phyloP scores from a whole-genome alignment of 1,284 basidiomycete genomes.

The Cutaneotrichosporon dermatis region DNA sequence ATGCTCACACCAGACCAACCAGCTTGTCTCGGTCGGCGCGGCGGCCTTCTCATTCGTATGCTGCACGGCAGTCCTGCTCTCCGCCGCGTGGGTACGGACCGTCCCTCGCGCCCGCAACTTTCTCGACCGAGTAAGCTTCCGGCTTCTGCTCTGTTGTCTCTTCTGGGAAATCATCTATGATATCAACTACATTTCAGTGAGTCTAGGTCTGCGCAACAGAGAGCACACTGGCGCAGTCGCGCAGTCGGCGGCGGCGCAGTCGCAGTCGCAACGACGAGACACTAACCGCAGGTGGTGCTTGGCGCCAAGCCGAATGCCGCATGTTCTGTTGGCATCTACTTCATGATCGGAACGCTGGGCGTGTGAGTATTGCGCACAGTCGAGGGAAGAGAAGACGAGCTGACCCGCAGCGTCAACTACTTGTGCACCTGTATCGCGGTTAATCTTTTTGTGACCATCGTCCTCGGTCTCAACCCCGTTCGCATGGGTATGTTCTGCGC shows the following conservation, averaged over 20 bases:
- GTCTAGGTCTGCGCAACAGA: neutral
- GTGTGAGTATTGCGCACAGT: conserved; percentile 22
- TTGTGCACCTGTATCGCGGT: conserved; percentile 37
- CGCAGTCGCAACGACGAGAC: too few relatives aligned
- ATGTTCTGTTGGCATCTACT: conserved; percentile 31
- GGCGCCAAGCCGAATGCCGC: conserved; percentile 3
- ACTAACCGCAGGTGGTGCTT: conserved; percentile 5
- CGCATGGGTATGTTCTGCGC: conserved; percentile 7
- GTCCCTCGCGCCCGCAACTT: conserved; percentile 19
- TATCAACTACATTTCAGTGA: conserved; percentile 21
- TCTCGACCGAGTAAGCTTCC: conserved; percentile 35
- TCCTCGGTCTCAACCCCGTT: conserved; percentile 33
- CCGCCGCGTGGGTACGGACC: conserved; percentile 16
- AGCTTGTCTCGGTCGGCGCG: conserved; percentile 16
- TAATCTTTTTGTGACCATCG: conserved; percentile 35
- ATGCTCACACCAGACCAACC: conserved; percentile 14
- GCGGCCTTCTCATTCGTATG: conserved; percentile 17
- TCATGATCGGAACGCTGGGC: conserved; percentile 28
- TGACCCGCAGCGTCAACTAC: conserved; percentile 31
- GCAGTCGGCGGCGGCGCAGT: too few relatives aligned
- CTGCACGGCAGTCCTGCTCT: conserved; percentile 14
- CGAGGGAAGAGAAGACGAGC: neutral
- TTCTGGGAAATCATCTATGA: conserved; percentile 34
- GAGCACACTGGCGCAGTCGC: neutral
- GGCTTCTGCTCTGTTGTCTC: conserved; percentile 33